Evolutionary conservation across 495 filamentous ascomycete genomes (phyloP), one percentile per base, ranked within the genome.

Genomic region (Aspergillus homomorphus): DNA sequence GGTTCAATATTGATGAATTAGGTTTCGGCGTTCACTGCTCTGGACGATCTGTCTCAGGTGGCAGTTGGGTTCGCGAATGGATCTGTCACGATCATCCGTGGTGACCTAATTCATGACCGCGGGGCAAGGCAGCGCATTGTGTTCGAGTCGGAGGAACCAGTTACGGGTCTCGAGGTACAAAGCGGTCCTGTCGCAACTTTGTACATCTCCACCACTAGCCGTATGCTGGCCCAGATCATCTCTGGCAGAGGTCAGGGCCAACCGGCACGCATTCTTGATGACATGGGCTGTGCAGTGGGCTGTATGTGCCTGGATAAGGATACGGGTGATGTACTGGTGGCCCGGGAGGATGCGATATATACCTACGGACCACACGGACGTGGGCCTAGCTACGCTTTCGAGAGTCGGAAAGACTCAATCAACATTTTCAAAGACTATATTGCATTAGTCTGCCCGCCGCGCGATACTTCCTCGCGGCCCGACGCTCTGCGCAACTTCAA

Each of bases 21-120:
- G 90, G 90, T 97, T 24, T 94, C 92, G 21, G 91, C 92, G 14
- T 96, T 98, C 71, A 82, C 91, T 18, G 86, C 88, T 6, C 82
- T 96, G 28, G 87, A 89, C 43, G 90, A 96, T 69, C 78, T 98
- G 15, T 89, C 90, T 9, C 93, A 97, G 76, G 81, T 97, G 7
- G 94, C 92, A 21, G 86, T 98, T 12, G 94, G 95, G 18, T 98
- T 98, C 71, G 94, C 88, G 22, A 97, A 98, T 71, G 94, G 94
- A 19, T 87, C 91, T 10, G 94, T 98, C 26, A 95, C 91, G 9
- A 86, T 97, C 38, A 89, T 98, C 57, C 84, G 94, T 42, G 94
- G 94, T 53, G 94, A 98, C 72, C 75, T 98, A 48, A 92, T 98
- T 58, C 90, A 98, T 69, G 95, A 98, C 69, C 84, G 92, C 58